phyloP scores from a whole-genome alignment of 2,329 filamentous ascomycete species.

The Aplosporella prunicola region DNA sequence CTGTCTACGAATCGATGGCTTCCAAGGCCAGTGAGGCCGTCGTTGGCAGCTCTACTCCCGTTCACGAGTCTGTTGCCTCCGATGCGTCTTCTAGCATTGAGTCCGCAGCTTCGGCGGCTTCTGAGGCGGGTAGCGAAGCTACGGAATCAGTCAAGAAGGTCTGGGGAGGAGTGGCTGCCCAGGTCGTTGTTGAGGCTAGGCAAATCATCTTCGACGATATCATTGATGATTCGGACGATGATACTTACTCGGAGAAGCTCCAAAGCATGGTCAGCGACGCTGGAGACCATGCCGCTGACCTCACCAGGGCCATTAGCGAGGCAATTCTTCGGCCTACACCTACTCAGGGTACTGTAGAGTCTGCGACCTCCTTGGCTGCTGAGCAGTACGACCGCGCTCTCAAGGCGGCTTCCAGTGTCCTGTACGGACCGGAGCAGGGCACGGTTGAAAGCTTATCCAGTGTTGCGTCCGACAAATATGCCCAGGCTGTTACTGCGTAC shows the following conservation, averaged over 20 bases:
- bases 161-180: constrained; percentile 45
- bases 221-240: constrained; percentile 35
- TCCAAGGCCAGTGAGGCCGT: constrained; percentile 12
- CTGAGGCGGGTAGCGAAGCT: constrained; percentile 15
- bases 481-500: constrained; percentile 46
- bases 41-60: constrained; percentile 14
- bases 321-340: constrained; percentile 40
- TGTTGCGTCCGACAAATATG: constrained; percentile 45
- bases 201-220: constrained; percentile 42
- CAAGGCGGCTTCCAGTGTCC: constrained; percentile 45
- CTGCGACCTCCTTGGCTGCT: constrained; percentile 44
- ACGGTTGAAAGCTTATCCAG: constrained; percentile 38
- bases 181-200: constrained; percentile 39
- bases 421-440: constrained; percentile 42
- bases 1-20: constrained; percentile 34
- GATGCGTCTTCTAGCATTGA: constrained; percentile 12
- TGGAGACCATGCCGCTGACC: constrained; percentile 43
- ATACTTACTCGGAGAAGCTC: constrained; percentile 41
- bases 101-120: constrained; percentile 16
- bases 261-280: constrained; percentile 44
- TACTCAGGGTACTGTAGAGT: constrained; percentile 40
- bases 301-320: constrained; percentile 48
- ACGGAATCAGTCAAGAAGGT: constrained; percentile 39
- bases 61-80: constrained; percentile 11
- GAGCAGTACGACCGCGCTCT: constrained; percentile 50